These are phyloP conservation scores for Antrodiella citrinella DNA, from an alignment of 768 basidiomycete species.

Conservation along the genomic window DNA sequence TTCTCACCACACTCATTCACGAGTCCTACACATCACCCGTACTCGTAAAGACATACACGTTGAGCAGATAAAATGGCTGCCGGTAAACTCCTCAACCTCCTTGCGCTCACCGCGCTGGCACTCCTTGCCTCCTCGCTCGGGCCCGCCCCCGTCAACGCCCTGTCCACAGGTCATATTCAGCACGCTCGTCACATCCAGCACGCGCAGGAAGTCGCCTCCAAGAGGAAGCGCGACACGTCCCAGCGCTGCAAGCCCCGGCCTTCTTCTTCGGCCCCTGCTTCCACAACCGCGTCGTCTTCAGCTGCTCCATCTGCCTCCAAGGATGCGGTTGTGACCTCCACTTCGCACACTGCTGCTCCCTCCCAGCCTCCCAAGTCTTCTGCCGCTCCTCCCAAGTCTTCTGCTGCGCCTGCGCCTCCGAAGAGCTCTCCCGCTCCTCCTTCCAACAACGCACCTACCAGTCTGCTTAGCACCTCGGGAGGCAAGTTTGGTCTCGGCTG, in stretches of 20 bases:
- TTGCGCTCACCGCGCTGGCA: slow-evolving; percentile 52
- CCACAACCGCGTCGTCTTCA: slow-evolving; percentile 8
- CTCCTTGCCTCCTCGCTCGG: slow-evolving; percentile 44
- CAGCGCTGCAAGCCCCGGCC: slow-evolving; percentile 51
- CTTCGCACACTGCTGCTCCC: slow-evolving; percentile 8
- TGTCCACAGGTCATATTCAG: slow-evolving; percentile 22
- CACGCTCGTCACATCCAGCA: slow-evolving; percentile 34
- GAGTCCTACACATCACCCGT: too few species aligned
- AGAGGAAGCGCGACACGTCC: slow-evolving; percentile 34
- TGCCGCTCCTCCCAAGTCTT: slow-evolving; percentile 9
- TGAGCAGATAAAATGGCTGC: slow-evolving; percentile 21
- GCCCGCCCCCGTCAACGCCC: slow-evolving; percentile 41
- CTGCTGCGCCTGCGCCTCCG: slow-evolving; percentile 12
- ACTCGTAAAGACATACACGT: too few species aligned
- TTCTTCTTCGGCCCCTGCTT: slow-evolving; percentile 13
- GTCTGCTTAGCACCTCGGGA: neutral
- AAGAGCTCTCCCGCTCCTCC: slow-evolving; percentile 7
- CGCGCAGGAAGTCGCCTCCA: slow-evolving; percentile 29
- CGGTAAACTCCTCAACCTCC: slow-evolving; percentile 44
- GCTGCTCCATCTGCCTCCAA: slow-evolving; percentile 8
- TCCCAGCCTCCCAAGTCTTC: slow-evolving; percentile 7
- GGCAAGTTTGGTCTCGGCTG: slow-evolving; percentile 61
- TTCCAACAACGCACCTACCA: slow-evolving; percentile 1
- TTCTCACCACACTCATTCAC: slow-evolving; percentile 19
- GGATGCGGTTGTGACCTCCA: too few species aligned